These are phyloP conservation scores for Heliamphora exappendiculata DNA, from an alignment of 148 eudicot species.

Conservation along the genomic window DNA sequence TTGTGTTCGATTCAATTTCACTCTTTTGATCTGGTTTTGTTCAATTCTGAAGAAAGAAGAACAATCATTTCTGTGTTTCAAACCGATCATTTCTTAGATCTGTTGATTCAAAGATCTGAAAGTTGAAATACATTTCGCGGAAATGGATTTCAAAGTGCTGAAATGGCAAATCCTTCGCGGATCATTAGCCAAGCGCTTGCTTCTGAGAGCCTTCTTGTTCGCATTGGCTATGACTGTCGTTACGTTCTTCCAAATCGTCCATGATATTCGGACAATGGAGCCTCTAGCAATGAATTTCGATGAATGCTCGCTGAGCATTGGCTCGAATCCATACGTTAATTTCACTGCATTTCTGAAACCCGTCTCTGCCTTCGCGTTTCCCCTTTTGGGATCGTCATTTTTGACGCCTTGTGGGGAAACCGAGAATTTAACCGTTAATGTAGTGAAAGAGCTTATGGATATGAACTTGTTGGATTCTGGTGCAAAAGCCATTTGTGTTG, in stretches of 20 bases:
- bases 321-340: conserved; percentile 17
- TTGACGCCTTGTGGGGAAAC: conserved; percentile 23
- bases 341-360: conserved; percentile 27
- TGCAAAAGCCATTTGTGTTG: conserved; percentile 61
- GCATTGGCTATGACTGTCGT: conserved; percentile 38
- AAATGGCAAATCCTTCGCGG: conserved; percentile 72
- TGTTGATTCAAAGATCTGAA: neutral
- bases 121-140: neutral
- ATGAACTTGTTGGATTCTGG: conserved; percentile 44
- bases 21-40: neutral
- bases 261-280: conserved; percentile 33
- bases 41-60: neutral
- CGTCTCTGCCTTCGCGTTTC: conserved; percentile 21
- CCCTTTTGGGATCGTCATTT: conserved; percentile 14
- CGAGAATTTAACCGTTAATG: conserved; percentile 43
- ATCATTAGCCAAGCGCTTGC: conserved; percentile 45
- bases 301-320: conserved; percentile 36
- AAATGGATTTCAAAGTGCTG: conserved; percentile 44
- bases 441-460: conserved; percentile 54
- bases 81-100: conserved; percentile 1
- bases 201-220: conserved; percentile 43
- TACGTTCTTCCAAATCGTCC: conserved; percentile 46
- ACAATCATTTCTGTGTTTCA: neutral
- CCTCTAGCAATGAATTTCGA: conserved; percentile 20
- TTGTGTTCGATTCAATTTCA: conserved; percentile 5